Percentiles rank a stretch among this genome's conserved stretches.
Evolutionary conservation across 768 basidiomycete species (phyloP).

Genomic region (Calvatia gigantea): DNA sequence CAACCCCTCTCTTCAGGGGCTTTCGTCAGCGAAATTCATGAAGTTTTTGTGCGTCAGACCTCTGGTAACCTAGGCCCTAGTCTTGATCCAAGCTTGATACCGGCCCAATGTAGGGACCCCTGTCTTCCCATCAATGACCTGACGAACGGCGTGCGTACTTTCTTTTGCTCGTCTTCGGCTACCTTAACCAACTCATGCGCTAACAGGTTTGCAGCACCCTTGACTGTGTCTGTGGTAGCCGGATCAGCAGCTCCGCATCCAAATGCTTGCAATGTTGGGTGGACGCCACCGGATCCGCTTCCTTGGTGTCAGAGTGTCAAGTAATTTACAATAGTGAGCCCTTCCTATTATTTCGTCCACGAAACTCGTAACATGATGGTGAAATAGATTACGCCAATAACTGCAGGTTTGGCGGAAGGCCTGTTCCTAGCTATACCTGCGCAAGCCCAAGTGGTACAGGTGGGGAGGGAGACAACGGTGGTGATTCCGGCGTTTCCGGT

Average conservation of each 20-base stretch:
- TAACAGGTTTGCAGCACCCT: background rate
- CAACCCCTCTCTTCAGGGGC: too few species aligned
- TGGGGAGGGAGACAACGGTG: background rate
- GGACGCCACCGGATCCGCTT: background rate
- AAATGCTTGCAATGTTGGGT: background rate
- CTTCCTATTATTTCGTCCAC: background rate
- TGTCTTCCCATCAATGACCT: background rate
- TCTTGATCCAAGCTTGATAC: background rate
- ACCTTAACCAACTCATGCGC: background rate
- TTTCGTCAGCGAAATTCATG: background rate
- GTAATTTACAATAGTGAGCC: background rate
- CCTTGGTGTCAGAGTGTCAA: background rate
- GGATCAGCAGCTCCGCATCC: background rate
- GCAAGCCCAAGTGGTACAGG: background rate
- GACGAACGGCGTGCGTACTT: background rate
- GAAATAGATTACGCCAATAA: background rate
- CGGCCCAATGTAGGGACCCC: background rate
- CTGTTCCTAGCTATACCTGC: background rate
- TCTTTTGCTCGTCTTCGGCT: background rate
- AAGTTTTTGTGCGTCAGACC: background rate
- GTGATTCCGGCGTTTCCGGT: background rate
- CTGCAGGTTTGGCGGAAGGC: background rate
- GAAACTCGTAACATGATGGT: background rate
- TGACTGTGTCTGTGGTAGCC: background rate
- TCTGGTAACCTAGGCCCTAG: background rate